Evolutionary conservation across 2,329 filamentous ascomycete species (phyloP), one percentile per base, ranked within the genome.

Genomic region (Dothideomycetidae sp.): DNA sequence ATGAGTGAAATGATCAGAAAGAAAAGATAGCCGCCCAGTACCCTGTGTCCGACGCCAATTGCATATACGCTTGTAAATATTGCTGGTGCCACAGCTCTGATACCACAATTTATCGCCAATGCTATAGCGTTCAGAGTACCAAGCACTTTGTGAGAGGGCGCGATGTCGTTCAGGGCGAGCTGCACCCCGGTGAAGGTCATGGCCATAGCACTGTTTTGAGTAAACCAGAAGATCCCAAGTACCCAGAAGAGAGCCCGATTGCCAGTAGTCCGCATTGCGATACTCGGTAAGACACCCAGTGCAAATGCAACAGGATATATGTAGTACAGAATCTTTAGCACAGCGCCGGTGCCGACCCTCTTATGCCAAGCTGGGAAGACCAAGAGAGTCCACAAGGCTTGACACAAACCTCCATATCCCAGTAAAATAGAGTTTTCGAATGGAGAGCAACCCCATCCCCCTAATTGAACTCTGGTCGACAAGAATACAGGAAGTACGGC

Each of bases 101-200:
- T 60, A 0, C 61, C 75, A 44, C 73, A 75, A 0, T 63, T 57
- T 1, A 73, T 49, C 0, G 78, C 78, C 40, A 88, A 60, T 0
- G 72, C 69, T 1, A 83, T 48, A 0, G 77, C 76, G 47, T 88
- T 88, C 17, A 90, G 59, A 0, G 73, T 83, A 0, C 77, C 81
- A 7, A 88, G 61, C 0, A 73, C 69, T 29, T 64, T 62, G 1
- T 72, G 67, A 7, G 66, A 72, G 0, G 82, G 82, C 0, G 75
- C 68, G 2, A 80, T 71, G 41, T 86, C 79, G 54, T 88, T 88
- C 19, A 88, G 51, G 0, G 74, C 73, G 5, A 88, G 71, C 60
- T 86, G 80, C 1, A 77, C 67, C 2, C 66, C 75, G 0, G 78
- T 85, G 50, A 79, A 81, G 2, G 68, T 63, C 78, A 82, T 83